phyloP scores from a whole-genome alignment of 495 filamentous ascomycete species.

The Podospora conica region DNA sequence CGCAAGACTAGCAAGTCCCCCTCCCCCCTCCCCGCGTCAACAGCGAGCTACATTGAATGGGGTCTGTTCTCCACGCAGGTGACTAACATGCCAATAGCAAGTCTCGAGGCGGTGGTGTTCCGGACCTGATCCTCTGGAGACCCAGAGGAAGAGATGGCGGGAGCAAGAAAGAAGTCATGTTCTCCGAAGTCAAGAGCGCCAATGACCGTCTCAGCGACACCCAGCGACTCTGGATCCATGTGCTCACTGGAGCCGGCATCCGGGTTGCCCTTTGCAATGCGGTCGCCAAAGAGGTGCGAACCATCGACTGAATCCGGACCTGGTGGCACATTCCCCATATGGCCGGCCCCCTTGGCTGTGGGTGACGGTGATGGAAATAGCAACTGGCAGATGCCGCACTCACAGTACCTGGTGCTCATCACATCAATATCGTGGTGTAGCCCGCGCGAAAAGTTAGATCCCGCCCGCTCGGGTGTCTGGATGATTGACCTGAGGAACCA shows the following conservation, averaged over 20 bases:
- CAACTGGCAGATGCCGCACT: no score
- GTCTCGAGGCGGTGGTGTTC: constrained; percentile 79
- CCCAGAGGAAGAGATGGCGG: not conserved
- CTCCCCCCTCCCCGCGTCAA: not conserved
- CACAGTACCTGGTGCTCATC: no score
- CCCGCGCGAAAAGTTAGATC: not conserved
- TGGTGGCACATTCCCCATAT: no score
- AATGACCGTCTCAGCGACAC: constrained; percentile 96
- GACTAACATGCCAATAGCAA: constrained; percentile 26
- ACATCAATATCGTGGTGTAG: not conserved
- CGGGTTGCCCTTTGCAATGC: constrained; percentile 85
- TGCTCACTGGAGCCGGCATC: constrained; percentile 75
- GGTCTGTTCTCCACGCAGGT: not conserved
- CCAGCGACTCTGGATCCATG: constrained; percentile 94
- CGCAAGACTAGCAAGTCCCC: constrained; percentile 66
- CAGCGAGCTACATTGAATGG: not conserved
- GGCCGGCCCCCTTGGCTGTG: not conserved
- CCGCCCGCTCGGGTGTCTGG: not conserved
- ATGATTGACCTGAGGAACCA: not conserved
- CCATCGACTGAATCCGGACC: constrained; percentile 22
- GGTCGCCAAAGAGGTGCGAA: constrained; percentile 62
- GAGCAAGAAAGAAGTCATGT: constrained; percentile 57
- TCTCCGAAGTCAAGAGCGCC: constrained; percentile 88
- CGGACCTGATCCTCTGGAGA: constrained; percentile 89
- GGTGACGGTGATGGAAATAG: constrained; percentile 4